A percentile compares a stretch with the other conserved stretches of the same genome.
These are phyloP conservation scores for Entonaema liquescens DNA, from an alignment of 495 filamentous ascomycete species.

Conservation along the genomic window DNA sequence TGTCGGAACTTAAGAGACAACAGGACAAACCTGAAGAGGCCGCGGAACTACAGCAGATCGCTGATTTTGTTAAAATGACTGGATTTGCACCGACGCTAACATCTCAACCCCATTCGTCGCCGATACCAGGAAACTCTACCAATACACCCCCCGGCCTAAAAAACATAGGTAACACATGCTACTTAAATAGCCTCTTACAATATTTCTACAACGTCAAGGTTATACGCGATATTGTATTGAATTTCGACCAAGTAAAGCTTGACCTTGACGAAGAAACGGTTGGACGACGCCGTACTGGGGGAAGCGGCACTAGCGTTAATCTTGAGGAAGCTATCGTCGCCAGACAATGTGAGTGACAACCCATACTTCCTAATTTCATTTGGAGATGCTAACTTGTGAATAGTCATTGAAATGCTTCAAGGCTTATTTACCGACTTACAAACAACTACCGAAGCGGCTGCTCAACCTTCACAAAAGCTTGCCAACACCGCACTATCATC, in stretches of 20 bases:
- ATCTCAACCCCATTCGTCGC: conserved; percentile 11
- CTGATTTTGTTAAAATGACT: conserved; percentile 35
- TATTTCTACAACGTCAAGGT: conserved; percentile 92
- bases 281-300: conserved; percentile 70
- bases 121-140: background rate
- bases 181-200: conserved; percentile 95
- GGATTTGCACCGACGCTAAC: background rate
- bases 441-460: conserved; percentile 58
- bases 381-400: conserved; percentile 19
- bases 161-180: conserved; percentile 98
- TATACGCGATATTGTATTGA: conserved; percentile 79
- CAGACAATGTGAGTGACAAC: conserved; percentile 41
- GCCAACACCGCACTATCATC: conserved; percentile 76
- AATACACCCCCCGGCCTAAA: conserved; percentile 65
- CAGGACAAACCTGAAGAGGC: conserved; percentile 32
- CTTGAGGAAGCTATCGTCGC: conserved; percentile 55
- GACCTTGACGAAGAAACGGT: conserved; percentile 68
- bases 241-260: conserved; percentile 71
- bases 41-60: conserved; percentile 30
- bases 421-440: conserved; percentile 76
- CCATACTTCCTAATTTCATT: background rate
- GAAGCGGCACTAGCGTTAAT: conserved; percentile 46
- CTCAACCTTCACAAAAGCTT: conserved; percentile 79
- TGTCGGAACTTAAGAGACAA: conserved; percentile 38
- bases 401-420: conserved; percentile 45